These are phyloP conservation scores for Nepenthes gracilis DNA, from an alignment of 148 eudicot genomes.

Conservation along the genomic window DNA sequence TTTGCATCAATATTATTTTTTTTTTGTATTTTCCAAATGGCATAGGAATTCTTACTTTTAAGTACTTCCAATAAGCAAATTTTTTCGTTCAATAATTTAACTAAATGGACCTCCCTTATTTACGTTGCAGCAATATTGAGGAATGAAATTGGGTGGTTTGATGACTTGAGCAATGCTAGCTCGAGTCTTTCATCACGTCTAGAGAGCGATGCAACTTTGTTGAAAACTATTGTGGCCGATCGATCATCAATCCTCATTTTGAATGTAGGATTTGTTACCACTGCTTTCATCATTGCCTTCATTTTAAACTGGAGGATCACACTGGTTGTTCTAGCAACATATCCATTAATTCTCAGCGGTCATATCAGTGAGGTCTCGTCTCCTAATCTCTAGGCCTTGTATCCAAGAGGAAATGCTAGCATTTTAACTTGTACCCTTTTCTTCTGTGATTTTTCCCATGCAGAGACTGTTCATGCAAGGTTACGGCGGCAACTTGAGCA, in stretches of 20 bases:
- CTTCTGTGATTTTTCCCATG: neutral
- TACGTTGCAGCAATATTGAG: slow-evolving; percentile 63
- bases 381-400: slow-evolving; percentile 4
- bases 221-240: neutral
- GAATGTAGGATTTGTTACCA: neutral
- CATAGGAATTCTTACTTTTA: slow-evolving; percentile 21
- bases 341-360: slow-evolving; percentile 73
- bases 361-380: slow-evolving; percentile 68
- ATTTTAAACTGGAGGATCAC: slow-evolving; percentile 4
- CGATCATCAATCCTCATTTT: neutral
- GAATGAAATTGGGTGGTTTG: slow-evolving; percentile 93
- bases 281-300: neutral
- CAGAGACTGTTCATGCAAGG: neutral
- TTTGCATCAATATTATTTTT: neutral
- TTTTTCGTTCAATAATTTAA: neutral
- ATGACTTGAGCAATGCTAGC: slow-evolving; percentile 62
- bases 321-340: slow-evolving; percentile 60
- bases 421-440: neutral
- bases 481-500: neutral
- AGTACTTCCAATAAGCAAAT: slow-evolving; percentile 18
- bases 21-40: neutral
- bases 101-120: neutral
- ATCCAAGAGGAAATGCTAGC: neutral
- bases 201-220: slow-evolving; percentile 22
- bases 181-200: slow-evolving; percentile 69